Percentiles rank a stretch among this genome's conserved stretches.
Evolutionary conservation across 2,329 filamentous ascomycete genomes (phyloP).

Genomic region (Chaetomiaceae sp.): DNA sequence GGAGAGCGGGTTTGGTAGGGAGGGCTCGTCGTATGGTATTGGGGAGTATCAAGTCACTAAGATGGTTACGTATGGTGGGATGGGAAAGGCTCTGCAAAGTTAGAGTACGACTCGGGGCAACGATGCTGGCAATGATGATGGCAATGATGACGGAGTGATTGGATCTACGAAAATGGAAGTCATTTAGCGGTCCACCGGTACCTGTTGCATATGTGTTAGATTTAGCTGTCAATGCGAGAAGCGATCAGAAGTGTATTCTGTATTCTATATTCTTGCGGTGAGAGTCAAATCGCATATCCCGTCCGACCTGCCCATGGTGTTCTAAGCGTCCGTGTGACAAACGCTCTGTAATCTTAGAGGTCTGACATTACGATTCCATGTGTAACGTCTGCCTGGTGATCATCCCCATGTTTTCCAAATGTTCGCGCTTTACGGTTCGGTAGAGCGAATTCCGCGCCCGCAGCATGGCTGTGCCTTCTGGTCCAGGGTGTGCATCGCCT

Average conservation of each 20-base stretch:
- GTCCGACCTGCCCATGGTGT: no score
- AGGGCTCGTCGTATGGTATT: slow-evolving; percentile 73
- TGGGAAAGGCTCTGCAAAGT: slow-evolving; percentile 51
- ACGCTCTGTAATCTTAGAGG: no score
- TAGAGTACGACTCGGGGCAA: not conserved
- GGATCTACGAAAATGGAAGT: not conserved
- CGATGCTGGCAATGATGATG: not conserved
- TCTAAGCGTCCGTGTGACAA: no score
- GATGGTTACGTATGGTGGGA: slow-evolving; percentile 56
- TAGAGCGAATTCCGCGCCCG: not conserved
- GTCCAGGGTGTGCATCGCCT: not conserved
- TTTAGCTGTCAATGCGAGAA: no score
- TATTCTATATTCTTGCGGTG: no score
- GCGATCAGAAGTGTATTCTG: no score
- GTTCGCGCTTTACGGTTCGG: not conserved
- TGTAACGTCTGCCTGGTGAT: no score
- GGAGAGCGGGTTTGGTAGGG: slow-evolving; percentile 73
- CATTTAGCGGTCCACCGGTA: no score
- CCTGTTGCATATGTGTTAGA: no score
- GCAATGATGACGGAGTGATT: not conserved
- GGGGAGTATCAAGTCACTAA: slow-evolving; percentile 73
- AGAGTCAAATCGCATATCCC: no score
- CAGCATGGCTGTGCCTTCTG: slow-evolving; percentile 2
- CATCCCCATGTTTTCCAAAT: not conserved
- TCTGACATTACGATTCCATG: no score